phyloP scores from a whole-genome alignment of 805 yeast species.

The Saturnispora sekii region DNA sequence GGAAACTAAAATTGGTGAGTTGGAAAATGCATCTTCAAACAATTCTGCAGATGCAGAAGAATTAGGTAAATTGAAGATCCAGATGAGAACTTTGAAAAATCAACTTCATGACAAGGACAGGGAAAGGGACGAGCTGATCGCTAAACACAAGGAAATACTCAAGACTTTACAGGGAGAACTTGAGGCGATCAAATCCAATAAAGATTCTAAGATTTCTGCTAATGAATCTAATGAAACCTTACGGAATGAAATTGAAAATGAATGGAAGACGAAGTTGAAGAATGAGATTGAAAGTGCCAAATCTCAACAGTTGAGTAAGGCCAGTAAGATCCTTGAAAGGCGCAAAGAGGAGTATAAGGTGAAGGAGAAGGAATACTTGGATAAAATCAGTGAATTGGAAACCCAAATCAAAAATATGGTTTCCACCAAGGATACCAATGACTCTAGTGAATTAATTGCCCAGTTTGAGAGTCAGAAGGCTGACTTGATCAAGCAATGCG shows the following conservation, averaged over 20 bases:
- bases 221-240: constrained; percentile 9
- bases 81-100: constrained; percentile 11
- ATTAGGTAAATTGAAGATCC: constrained; percentile 15
- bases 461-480: constrained; percentile 15
- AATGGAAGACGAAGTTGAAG: constrained; percentile 22
- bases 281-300: constrained; percentile 25
- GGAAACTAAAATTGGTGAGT: constrained; percentile 16
- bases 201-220: constrained; percentile 9
- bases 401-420: constrained; percentile 3
- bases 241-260: constrained; percentile 21
- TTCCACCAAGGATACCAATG: not conserved
- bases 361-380: constrained; percentile 24
- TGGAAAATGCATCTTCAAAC: constrained; percentile 7
- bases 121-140: constrained; percentile 3
- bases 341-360: constrained; percentile 28
- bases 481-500: constrained; percentile 16
- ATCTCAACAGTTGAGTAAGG: constrained; percentile 30
- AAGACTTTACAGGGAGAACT: constrained; percentile 3
- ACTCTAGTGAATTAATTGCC: constrained; percentile 5
- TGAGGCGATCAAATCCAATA: no score
- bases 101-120: constrained; percentile 11
- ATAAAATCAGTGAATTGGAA: constrained; percentile 18
- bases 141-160: constrained; percentile 2
- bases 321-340: constrained; percentile 28
- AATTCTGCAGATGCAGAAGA: constrained; percentile 10